Base-by-base conservation (phyloP, 108 stramenopile species). In the Aurantiochytrium sp. region DNA sequence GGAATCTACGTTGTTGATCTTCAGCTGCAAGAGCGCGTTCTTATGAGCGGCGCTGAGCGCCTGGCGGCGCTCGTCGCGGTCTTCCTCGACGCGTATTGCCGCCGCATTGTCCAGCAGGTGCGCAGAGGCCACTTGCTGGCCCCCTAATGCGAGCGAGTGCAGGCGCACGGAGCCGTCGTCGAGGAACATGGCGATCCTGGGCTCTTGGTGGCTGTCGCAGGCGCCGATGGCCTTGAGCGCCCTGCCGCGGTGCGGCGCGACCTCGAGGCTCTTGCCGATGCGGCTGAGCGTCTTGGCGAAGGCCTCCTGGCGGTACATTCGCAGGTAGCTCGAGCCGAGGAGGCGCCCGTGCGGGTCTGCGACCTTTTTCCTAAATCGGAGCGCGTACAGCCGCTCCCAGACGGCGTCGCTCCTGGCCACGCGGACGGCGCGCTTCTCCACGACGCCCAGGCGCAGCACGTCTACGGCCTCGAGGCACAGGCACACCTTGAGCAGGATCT, bases 381-480 rank as follows among this genome's bases (percentile, higher is more conserved):
- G 73, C 15, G 6, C 17, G 45, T 81, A 48, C 39, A 81, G 45
- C 45, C 45, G 21, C 45, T 24, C 24, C 73, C 73, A 81, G 45
- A 81, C 73, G 73, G 42, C 45, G 34, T 65, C 59, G 59, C 59
- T 65, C 19, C 59, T 30, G 59, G 15, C 8, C 32, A 65, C 59
- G 32, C 12, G 15, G 15, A 65, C 59, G 34, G 59, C 59, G 59
- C 59, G 59, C 12, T 19, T 30, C 30, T 81, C 73, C 21, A 48
- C 73, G 27, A 48, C 73, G 73, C 73, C 73, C 17, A 81, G 45
- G 10, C 73, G 39, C 73, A 81, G 45, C 45, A 81, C 73, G 45
- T 81, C 73, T 12, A 48, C 73, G 39, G 73, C 73, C 27, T 81
- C 73, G 10, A 81, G 24, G 73, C 73, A 81, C 73, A n/a, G 2